Base-by-base conservation (phyloP, 116 monocot species). In the Trichopus zeylanicus region DNA sequence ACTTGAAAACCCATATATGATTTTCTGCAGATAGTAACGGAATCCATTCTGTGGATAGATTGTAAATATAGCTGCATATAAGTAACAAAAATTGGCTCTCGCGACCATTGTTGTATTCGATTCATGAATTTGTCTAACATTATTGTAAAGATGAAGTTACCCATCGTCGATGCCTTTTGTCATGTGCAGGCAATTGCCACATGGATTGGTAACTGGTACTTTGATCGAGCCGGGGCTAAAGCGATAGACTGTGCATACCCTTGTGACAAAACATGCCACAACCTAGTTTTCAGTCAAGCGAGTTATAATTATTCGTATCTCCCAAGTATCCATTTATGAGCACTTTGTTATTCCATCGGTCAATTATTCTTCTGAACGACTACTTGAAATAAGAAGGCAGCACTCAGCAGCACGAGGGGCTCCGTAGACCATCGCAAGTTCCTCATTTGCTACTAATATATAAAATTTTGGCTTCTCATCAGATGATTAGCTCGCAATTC, bases 131-230 rank as follows among this genome's bases (percentile, higher is more conserved):
- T n/a, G n/a, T n/a, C n/a, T n/a, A n/a, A 19, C n/a, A 6, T 20
- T 3, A n/a, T 10, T 37, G 2, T 48, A 18, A 19, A 48, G 2
- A 48, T 48, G 6, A 18, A 19, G 37, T 37, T 37, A 37, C 37
- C 5, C 1, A 15, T 37, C 42, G n/a, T 16, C n/a, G 13, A n/a
- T 13, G 42, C 7, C 13, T 55, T 26, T 46, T 21, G 19, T 23
- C 18, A 48, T 63, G 12, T 61, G 67, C 74, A 75, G 74, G 52
- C 33, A 20, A 68, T 75, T 46, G 74, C 74, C 5, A 47, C 57
- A 33, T 67, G 68, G 28, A 56, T 75, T 57, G 74, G 74, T 30
- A 59, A 68, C 30, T 75, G 75, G 75, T 75, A 52, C 39, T 75
- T 69, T 26, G 75, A 69, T 9, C 63, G 64, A 27, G 55, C 74